Evolutionary conservation across 805 yeast genomes (phyloP).

Genomic region (Yarrowia yakushimensis): DNA sequence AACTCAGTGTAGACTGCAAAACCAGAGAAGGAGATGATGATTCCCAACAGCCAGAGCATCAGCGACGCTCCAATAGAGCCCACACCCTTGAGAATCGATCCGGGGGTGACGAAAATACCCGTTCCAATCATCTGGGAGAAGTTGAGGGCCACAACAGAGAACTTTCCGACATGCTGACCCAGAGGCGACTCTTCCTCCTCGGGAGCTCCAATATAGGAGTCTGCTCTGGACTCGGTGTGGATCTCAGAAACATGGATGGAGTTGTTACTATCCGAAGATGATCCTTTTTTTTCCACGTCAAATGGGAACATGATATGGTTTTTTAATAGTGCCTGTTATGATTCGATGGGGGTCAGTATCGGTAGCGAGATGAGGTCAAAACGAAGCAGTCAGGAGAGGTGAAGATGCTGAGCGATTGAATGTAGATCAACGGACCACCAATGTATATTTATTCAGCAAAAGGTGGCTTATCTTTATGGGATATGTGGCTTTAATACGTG

Average conservation of each 20-base stretch:
- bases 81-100: slow-evolving; percentile 46
- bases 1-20: slow-evolving; percentile 60
- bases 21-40: slow-evolving; percentile 44
- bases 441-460: background rate
- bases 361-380: too few relatives aligned
- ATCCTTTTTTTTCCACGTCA: background rate
- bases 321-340: too few relatives aligned
- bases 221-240: background rate
- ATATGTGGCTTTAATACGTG: background rate
- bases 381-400: background rate
- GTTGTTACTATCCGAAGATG: background rate
- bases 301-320: background rate
- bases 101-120: slow-evolving; percentile 1
- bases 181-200: slow-evolving; percentile 13
- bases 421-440: background rate
- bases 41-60: slow-evolving; percentile 57
- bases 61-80: slow-evolving; percentile 60
- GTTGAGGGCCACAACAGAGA: background rate
- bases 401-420: background rate
- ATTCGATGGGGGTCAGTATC: too few relatives aligned
- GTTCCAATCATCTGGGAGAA: slow-evolving; percentile 4
- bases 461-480: background rate
- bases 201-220: background rate
- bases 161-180: slow-evolving; percentile 2
- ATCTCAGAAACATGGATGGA: background rate